Conservation (phyloP, 495 filamentous ascomycete species). For the Jackrogersella multiformis region DNA sequence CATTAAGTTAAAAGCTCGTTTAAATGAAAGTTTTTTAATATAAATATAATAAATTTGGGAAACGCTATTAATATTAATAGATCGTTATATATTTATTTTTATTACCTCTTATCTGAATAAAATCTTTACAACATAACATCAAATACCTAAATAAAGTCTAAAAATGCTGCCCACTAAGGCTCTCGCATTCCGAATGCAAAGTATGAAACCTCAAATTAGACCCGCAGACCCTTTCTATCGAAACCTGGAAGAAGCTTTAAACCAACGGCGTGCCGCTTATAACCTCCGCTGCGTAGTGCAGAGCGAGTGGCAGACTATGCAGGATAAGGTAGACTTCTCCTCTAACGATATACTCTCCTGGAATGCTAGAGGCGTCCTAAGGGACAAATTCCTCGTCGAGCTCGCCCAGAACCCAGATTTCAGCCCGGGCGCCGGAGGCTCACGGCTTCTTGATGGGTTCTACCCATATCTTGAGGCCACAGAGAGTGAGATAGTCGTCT, state of each 20-base stretch:
- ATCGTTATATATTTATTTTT: too few species aligned
- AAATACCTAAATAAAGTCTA: too few species aligned
- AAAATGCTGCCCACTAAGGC: too few species aligned
- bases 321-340: constrained; percentile 51
- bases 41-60: too few species aligned
- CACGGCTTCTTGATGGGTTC: constrained; percentile 62
- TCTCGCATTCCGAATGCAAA: too few species aligned
- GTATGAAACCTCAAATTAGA: too few species aligned
- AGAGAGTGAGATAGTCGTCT: constrained; percentile 64
- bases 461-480: constrained; percentile 62
- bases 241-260: constrained; percentile 43
- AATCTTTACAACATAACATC: too few species aligned
- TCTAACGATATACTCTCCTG: constrained; percentile 52
- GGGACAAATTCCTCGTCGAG: constrained; percentile 44
- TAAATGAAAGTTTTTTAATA: too few species aligned
- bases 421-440: constrained; percentile 47
- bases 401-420: constrained; percentile 32
- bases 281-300: neutral
- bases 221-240: constrained; percentile 44
- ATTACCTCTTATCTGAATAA: too few species aligned
- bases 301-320: constrained; percentile 6
- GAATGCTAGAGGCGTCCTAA: constrained; percentile 25
- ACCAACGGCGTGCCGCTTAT: constrained; percentile 18
- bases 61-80: too few species aligned
- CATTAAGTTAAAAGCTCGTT: too few species aligned